A percentile compares a stretch with the other conserved stretches of the same genome.
phyloP scores from a whole-genome alignment of 331 rosid species.

The Quercus phellos region DNA sequence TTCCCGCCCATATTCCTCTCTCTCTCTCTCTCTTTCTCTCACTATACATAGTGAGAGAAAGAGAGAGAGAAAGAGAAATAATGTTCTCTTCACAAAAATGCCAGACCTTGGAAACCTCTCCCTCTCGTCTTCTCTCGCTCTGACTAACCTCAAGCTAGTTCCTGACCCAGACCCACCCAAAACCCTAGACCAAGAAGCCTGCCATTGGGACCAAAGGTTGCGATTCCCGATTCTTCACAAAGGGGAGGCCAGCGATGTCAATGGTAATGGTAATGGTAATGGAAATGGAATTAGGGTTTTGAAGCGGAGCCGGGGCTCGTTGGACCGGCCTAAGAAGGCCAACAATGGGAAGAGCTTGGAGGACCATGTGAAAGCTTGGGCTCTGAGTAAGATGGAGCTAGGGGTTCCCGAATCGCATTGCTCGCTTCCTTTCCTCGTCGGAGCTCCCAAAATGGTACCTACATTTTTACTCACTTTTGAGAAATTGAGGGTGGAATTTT shows the following conservation, averaged over 20 bases:
- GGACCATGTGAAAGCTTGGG: slow-evolving; percentile 42
- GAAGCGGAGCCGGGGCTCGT: slow-evolving; percentile 14
- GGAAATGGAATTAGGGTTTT: slow-evolving; percentile 25
- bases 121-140: slow-evolving; percentile 26
- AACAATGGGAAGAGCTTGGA: slow-evolving; percentile 30
- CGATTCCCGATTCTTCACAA: not conserved
- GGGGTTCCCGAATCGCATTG: slow-evolving; percentile 32
- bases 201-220: slow-evolving; percentile 9
- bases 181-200: not conserved
- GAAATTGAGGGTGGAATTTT: not conserved
- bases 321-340: slow-evolving; percentile 26
- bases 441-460: slow-evolving; percentile 39
- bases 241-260: not conserved
- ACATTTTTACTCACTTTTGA: not conserved
- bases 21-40: not conserved
- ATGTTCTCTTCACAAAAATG: slow-evolving; percentile 16
- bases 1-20: too few relatives aligned
- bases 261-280: too few relatives aligned
- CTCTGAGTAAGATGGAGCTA: slow-evolving; percentile 20
- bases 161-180: slow-evolving; percentile 26
- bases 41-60: not conserved
- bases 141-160: slow-evolving; percentile 17
- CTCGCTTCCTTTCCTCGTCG: slow-evolving; percentile 41
- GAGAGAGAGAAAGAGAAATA: too few relatives aligned
- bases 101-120: slow-evolving; percentile 51